These are phyloP conservation scores for Euphorbia pulcherrima DNA, from an alignment of 345 rosid species.

Conservation along the genomic window DNA sequence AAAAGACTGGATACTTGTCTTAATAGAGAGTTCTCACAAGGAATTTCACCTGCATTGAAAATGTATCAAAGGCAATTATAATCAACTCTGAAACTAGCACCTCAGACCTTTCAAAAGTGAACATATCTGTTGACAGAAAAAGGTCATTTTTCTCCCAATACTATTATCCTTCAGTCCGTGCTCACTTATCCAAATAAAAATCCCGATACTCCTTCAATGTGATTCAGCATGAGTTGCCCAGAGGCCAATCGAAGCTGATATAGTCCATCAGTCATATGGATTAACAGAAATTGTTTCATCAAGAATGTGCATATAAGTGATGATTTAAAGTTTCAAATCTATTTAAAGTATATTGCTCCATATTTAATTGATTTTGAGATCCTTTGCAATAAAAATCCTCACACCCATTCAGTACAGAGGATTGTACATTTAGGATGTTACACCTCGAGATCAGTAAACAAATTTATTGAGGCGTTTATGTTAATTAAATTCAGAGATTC, in stretches of 20 bases:
- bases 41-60: slow-evolving; percentile 69
- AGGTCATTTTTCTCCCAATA: no score
- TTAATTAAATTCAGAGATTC: not conserved
- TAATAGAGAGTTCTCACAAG: slow-evolving; percentile 82
- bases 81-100: not conserved
- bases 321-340: not conserved
- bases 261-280: not conserved
- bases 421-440: not conserved
- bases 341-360: not conserved
- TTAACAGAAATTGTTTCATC: not conserved
- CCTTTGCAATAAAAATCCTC: not conserved
- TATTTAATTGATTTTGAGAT: not conserved
- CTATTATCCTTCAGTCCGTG: not conserved
- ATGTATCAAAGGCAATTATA: slow-evolving; percentile 12
- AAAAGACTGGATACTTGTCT: slow-evolving; percentile 90
- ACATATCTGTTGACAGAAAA: not conserved
- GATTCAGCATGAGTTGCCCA: not conserved
- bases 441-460: not conserved
- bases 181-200: not conserved
- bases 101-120: not conserved
- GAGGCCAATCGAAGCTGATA: not conserved
- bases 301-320: not conserved
- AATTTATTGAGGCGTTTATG: not conserved
- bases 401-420: not conserved
- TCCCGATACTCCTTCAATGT: not conserved